Percentiles rank a stretch among this genome's conserved stretches.
These are phyloP conservation scores for Leccinum fallax DNA, from an alignment of 1,284 basidiomycete species.

Conservation along the genomic window DNA sequence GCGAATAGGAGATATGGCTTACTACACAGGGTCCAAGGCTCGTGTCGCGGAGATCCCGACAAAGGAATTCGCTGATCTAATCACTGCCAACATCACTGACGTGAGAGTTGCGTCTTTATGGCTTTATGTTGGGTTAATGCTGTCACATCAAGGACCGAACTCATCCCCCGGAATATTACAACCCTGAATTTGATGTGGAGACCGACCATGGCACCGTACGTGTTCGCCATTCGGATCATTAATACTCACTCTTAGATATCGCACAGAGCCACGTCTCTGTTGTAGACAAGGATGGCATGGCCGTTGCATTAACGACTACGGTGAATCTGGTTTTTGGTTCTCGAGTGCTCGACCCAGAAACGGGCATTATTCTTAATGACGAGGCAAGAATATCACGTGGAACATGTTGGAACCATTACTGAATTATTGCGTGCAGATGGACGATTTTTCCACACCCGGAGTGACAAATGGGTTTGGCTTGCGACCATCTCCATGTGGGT, in stretches of 20 bases:
- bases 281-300: conserved; percentile 84
- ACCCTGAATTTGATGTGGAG: conserved; percentile 77
- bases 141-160: conserved; percentile 63
- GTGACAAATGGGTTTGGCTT: conserved; percentile 82
- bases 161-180: conserved; percentile 81
- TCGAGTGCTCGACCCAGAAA: conserved; percentile 78
- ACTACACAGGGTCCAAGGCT: conserved; percentile 51
- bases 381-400: conserved; percentile 47
- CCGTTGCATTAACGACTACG: conserved; percentile 83
- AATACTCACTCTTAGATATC: conserved; percentile 6
- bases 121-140: conserved; percentile 12
- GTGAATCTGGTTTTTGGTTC: conserved; percentile 91
- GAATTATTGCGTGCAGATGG: conserved; percentile 54
- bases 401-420: conserved; percentile 4
- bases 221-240: conserved; percentile 10
- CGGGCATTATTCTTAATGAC: conserved; percentile 89
- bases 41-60: conserved; percentile 71
- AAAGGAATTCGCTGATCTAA: conserved; percentile 65
- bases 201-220: conserved; percentile 86
- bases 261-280: conserved; percentile 78
- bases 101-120: conserved; percentile 46
- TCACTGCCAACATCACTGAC: conserved; percentile 76
- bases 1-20: conserved; percentile 77
- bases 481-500: conserved; percentile 79
- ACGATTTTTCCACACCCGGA: conserved; percentile 88